A percentile compares a stretch with the other conserved stretches of the same genome.
Conservation (phyloP, 805 yeast species). For the Sugiyamaella boreocaroliniensis region DNA sequence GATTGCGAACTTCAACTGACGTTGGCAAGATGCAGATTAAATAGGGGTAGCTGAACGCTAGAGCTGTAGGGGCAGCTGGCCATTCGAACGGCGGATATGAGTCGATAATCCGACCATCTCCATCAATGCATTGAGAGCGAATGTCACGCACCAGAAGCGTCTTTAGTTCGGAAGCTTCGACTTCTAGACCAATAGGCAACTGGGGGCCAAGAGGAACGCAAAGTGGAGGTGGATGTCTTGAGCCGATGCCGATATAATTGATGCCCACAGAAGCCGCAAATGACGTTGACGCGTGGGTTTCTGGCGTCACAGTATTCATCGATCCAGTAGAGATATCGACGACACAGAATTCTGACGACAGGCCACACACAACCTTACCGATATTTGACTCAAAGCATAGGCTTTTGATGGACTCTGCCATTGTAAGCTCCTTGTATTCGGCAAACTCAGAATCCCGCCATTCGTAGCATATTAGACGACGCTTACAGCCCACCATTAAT, state of each 20-base stretch:
- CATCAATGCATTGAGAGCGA: slow-evolving; percentile 7
- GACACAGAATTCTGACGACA: slow-evolving; percentile 22
- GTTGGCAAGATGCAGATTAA: slow-evolving; percentile 28
- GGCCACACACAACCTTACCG: slow-evolving; percentile 20
- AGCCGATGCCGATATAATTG: slow-evolving; percentile 18
- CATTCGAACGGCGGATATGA: slow-evolving; percentile 13
- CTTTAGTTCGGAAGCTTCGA: neutral
- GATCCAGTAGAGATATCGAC: slow-evolving; percentile 13
- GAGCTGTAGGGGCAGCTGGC: slow-evolving; percentile 26
- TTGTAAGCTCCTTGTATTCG: slow-evolving; percentile 23
- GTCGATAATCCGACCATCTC: slow-evolving; percentile 13
- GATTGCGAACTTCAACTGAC: slow-evolving; percentile 35
- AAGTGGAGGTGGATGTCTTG: slow-evolving; percentile 10
- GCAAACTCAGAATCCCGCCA: slow-evolving; percentile 29
- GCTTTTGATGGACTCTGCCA: slow-evolving; percentile 23
- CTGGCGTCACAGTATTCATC: slow-evolving; percentile 8
- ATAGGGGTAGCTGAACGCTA: slow-evolving; percentile 38
- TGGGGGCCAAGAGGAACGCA: slow-evolving; percentile 3
- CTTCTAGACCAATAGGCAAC: neutral
- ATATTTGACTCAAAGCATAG: slow-evolving; percentile 22
- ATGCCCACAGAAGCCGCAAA: slow-evolving; percentile 12
- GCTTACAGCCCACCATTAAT: slow-evolving; percentile 24
- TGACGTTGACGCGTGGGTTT: slow-evolving; percentile 4
- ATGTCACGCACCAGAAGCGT: slow-evolving; percentile 12
- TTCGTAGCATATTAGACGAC: slow-evolving; percentile 21